phyloP scores from a whole-genome alignment of 2,329 filamentous ascomycete genomes.

The Cytospora schulzeri region DNA sequence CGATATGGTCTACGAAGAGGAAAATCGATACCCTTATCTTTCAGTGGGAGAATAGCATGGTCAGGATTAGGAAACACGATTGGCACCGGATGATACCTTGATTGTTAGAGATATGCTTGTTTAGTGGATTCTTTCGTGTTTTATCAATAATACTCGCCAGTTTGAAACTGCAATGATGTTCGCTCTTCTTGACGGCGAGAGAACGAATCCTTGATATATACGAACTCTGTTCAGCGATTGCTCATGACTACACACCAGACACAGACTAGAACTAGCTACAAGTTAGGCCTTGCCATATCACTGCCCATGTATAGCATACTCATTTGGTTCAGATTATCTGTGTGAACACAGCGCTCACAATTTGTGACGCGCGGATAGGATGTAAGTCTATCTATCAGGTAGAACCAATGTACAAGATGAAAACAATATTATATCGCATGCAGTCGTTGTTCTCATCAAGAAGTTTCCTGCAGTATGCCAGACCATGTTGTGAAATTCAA shows the following conservation, averaged over 20 bases:
- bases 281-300: not conserved
- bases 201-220: not conserved
- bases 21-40: not conserved
- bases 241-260: not conserved
- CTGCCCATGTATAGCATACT: not conserved
- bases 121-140: not conserved
- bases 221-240: not conserved
- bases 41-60: too few relatives aligned
- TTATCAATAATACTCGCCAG: not conserved
- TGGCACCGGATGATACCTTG: not conserved
- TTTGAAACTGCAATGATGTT: not conserved
- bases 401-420: not conserved
- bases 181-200: not conserved
- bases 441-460: not conserved
- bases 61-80: not conserved
- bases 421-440: not conserved
- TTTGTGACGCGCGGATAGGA: not conserved
- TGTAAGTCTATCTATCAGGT: not conserved
- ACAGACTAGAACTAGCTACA: not conserved
- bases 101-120: not conserved
- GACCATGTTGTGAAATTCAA: constrained; percentile 2
- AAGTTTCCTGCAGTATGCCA: not conserved
- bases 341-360: not conserved
- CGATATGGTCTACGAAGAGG: not conserved
- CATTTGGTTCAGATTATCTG: not conserved